A percentile compares a stretch with the other conserved stretches of the same genome.
These are phyloP conservation scores for Fusarium floridanum DNA, from an alignment of 2,329 filamentous ascomycete genomes.

Conservation along the genomic window DNA sequence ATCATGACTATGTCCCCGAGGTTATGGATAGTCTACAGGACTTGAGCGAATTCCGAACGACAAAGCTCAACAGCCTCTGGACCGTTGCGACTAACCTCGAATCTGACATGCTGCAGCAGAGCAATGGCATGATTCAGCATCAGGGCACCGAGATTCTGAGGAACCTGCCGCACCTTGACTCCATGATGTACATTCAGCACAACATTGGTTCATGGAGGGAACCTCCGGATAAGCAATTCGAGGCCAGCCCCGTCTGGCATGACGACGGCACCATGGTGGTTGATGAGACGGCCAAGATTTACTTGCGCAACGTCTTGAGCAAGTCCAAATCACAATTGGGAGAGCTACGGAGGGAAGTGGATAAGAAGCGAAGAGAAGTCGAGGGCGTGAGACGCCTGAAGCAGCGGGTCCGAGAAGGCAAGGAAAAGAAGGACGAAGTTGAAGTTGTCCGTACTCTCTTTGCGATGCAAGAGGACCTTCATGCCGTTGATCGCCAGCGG, in stretches of 20 bases:
- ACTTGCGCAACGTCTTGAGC: conserved; percentile 88
- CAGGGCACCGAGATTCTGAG: conserved; percentile 85
- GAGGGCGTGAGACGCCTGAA: conserved; percentile 81
- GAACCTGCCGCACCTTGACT: conserved; percentile 90
- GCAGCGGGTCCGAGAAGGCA: conserved; percentile 82
- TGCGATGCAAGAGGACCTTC: conserved; percentile 83
- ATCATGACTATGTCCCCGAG: conserved; percentile 95
- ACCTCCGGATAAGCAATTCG: conserved; percentile 86
- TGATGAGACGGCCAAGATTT: conserved; percentile 89
- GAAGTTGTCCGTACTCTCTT: conserved; percentile 88
- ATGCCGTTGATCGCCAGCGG: conserved; percentile 85
- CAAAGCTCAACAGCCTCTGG: conserved; percentile 90
- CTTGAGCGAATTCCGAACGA: conserved; percentile 87
- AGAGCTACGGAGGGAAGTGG: conserved; percentile 84
- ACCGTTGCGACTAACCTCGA: conserved; percentile 83
- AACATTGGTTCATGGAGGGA: conserved; percentile 88
- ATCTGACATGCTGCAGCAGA: conserved; percentile 80
- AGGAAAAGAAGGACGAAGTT: conserved; percentile 90
- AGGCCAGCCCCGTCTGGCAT: conserved; percentile 96
- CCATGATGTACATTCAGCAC: conserved; percentile 97
- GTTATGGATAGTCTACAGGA: conserved; percentile 94
- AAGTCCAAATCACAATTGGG: conserved; percentile 90
- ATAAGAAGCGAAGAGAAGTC: conserved; percentile 88
- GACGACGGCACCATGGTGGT: conserved; percentile 89
- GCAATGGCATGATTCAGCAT: conserved; percentile 77